Conservation (phyloP, 768 basidiomycete genomes). For the Tylopilus sp. region DNA sequence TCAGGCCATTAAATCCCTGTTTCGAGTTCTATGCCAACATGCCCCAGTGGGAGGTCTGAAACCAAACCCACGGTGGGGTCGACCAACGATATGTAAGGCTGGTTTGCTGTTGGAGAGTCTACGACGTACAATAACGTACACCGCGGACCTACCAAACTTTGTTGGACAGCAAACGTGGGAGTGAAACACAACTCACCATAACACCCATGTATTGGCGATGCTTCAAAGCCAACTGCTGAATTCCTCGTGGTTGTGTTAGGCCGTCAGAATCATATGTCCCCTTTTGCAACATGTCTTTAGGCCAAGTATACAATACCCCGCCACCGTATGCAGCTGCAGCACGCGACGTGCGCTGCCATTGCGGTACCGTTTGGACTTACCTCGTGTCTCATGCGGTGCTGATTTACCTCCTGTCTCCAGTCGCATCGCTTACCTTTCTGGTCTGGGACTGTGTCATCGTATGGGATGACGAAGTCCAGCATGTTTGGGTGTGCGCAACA, state of each 20-base stretch:
- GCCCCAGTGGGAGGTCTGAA: not conserved
- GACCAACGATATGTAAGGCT: not conserved
- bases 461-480: slow-evolving; percentile 16
- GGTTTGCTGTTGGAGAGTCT: not conserved
- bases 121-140: not conserved
- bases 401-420: not conserved
- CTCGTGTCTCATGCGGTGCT: not conserved
- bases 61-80: not conserved
- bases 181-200: not conserved
- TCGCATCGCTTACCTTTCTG: slow-evolving; percentile 11
- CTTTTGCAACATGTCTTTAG: not conserved
- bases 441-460: slow-evolving; percentile 13
- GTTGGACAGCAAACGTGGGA: not conserved
- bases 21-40: not conserved
- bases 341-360: slow-evolving; percentile 11
- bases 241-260: not conserved
- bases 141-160: not conserved
- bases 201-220: not conserved
- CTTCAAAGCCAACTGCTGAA: not conserved
- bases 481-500: slow-evolving; percentile 22
- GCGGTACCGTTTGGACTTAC: not conserved
- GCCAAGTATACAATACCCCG: not conserved
- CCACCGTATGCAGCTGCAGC: not conserved
- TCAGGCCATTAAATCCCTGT: not conserved
- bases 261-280: not conserved